Evolutionary conservation across 2,329 filamentous ascomycete species (phyloP), one percentile per base, ranked within the genome.

Genomic region (Myriangium duriaei): DNA sequence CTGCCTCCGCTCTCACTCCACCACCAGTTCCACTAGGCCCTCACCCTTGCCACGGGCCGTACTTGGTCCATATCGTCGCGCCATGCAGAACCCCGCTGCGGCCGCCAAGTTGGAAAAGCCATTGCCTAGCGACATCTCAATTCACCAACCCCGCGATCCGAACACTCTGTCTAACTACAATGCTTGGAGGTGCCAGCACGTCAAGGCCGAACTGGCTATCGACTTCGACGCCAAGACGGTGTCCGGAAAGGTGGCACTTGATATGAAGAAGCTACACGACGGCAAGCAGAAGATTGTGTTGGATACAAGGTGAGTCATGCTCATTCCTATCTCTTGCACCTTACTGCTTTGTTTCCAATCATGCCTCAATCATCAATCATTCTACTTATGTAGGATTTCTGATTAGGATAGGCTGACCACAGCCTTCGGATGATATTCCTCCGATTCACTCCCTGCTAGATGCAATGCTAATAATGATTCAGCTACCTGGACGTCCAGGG

Each of bases 161-260:
- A 92, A 86, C 59, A 95, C 91, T 16, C 64, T 91, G 42, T 81
- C 83, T 55, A 96, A 96, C 66, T 95, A 95, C 62, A 77, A 83
- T 59, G 77, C 80, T 40, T 95, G 85, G 77, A 69, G 74, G 44
- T 94, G 84, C 12, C 77, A 72, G 56, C 86, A 95, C 64, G 91
- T 85, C 13, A 79, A 74, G 13, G 81, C 83, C 41, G 76, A 81
- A 58, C 75, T 95, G 53, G 75, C 76, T 49, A 78, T 96, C 50
- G 77, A 93, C 52, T 98, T 96, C 57, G 73, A 81, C 43, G 69
- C 76, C 54, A 82, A 85, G 65, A 70, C 73, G 39, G 70, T 96
- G 45, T 72, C 71, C 43, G 91, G 91, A 15, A 79, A 72, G 46
- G 84, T 95, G 15, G 65, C 76, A 26, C 69, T 95, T 44, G 75